A percentile compares a stretch with the other conserved stretches of the same genome.
These are phyloP conservation scores for Mycosphaerelloides madeirae DNA, from an alignment of 2,329 filamentous ascomycete genomes.

Conservation along the genomic window DNA sequence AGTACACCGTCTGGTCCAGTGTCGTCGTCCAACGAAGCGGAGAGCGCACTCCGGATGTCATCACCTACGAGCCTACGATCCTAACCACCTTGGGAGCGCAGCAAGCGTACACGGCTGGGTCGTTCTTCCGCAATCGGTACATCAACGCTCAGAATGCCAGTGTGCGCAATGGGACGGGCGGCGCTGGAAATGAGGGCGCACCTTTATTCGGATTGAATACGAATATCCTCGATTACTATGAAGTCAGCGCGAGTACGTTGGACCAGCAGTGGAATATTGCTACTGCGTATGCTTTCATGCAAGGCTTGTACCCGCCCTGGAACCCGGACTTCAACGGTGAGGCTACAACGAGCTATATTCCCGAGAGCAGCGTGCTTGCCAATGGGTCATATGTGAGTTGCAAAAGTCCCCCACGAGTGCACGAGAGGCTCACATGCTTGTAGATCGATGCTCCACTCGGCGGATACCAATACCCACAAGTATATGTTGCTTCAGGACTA, in stretches of 20 bases:
- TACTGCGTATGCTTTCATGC: slow-evolving; percentile 58
- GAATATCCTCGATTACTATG: slow-evolving; percentile 39
- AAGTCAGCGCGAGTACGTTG: slow-evolving; percentile 46
- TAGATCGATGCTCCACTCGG: slow-evolving; percentile 45
- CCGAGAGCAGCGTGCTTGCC: slow-evolving; percentile 38
- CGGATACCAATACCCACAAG: slow-evolving; percentile 55
- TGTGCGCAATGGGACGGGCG: slow-evolving; percentile 12
- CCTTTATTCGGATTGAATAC: slow-evolving; percentile 44
- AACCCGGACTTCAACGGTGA: slow-evolving; percentile 27
- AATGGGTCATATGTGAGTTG: slow-evolving; percentile 39
- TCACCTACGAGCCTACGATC: slow-evolving; percentile 31
- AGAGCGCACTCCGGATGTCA: slow-evolving; percentile 48
- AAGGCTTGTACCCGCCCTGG: slow-evolving; percentile 55
- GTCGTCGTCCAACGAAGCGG: slow-evolving; percentile 53
- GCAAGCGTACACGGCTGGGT: slow-evolving; percentile 48
- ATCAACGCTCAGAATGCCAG: slow-evolving; percentile 32
- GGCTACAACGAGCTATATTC: slow-evolving; percentile 13
- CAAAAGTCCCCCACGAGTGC: neutral
- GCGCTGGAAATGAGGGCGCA: slow-evolving; percentile 24
- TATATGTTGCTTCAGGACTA: slow-evolving; percentile 40
- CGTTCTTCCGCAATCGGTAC: slow-evolving; percentile 51
- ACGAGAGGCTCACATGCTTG: neutral
- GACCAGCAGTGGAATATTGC: slow-evolving; percentile 46
- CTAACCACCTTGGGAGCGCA: slow-evolving; percentile 54
- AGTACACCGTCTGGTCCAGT: slow-evolving; percentile 42